phyloP scores from a whole-genome alignment of 164 flowering plant genomes.

The Houttuynia cordata region DNA sequence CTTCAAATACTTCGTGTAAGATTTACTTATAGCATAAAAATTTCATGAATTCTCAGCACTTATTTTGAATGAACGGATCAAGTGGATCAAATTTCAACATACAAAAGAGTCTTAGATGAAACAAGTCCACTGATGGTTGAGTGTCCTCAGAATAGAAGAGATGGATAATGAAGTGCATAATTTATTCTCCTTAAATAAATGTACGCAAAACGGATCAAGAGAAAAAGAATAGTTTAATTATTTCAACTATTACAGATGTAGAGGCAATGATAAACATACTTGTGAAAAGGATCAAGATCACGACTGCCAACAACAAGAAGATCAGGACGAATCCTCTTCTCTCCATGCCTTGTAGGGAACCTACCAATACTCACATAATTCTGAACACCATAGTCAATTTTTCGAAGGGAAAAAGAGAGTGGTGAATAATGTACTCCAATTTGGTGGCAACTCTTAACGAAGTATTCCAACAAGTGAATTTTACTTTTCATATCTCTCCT shows the following conservation, averaged over 20 bases:
- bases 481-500: slow-evolving; percentile 55
- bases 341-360: slow-evolving; percentile 89
- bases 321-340: slow-evolving; percentile 63
- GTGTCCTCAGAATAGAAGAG: too few relatives aligned
- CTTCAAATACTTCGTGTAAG: too few relatives aligned
- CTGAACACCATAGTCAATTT: neutral
- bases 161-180: too few relatives aligned
- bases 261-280: slow-evolving; percentile 33
- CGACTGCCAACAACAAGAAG: slow-evolving; percentile 82
- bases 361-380: slow-evolving; percentile 20
- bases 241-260: neutral
- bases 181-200: too few relatives aligned
- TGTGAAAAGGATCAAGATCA: slow-evolving; percentile 92
- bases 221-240: slow-evolving; percentile 12
- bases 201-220: neutral
- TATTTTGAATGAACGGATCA: too few relatives aligned
- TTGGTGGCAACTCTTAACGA: slow-evolving; percentile 61
- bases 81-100: too few relatives aligned
- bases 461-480: slow-evolving; percentile 74
- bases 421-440: slow-evolving; percentile 40
- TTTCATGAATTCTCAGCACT: too few relatives aligned
- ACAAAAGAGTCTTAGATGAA: too few relatives aligned
- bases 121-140: too few relatives aligned
- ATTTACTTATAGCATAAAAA: too few relatives aligned
- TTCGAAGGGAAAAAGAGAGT: too few relatives aligned